These are phyloP conservation scores for Neurospora sp. DNA, from an alignment of 495 filamentous ascomycete species.

Conservation along the genomic window DNA sequence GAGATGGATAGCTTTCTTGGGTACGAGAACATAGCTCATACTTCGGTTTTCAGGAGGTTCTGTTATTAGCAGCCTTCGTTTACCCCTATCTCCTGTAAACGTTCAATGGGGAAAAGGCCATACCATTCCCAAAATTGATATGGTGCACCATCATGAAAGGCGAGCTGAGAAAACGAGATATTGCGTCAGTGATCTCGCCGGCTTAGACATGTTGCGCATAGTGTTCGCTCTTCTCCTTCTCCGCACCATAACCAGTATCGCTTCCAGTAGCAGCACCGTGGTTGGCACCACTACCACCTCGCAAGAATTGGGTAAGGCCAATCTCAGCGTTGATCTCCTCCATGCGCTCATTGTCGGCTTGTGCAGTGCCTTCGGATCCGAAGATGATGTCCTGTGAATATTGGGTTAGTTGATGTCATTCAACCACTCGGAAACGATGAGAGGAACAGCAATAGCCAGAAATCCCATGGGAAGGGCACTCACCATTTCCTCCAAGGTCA, in stretches of 20 bases:
- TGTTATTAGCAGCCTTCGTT: background rate
- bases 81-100: background rate
- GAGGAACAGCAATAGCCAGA: background rate
- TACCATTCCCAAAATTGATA: background rate
- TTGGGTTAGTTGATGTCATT: background rate
- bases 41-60: background rate
- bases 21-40: background rate
- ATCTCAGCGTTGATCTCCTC: slow-evolving; percentile 64
- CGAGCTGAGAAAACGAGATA: background rate
- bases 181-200: background rate
- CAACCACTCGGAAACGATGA: background rate
- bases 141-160: background rate
- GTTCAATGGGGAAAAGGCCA: background rate
- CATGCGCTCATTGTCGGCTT: slow-evolving; percentile 63
- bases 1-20: background rate
- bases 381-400: slow-evolving; percentile 57
- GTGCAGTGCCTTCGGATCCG: slow-evolving; percentile 57
- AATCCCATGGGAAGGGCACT: slow-evolving; percentile 1
- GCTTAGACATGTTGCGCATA: slow-evolving; percentile 2
- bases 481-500: slow-evolving; percentile 49
- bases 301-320: slow-evolving; percentile 42
- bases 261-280: slow-evolving; percentile 10
- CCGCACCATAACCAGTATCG: slow-evolving; percentile 14
- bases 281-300: slow-evolving; percentile 11
- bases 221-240: slow-evolving; percentile 14